Conservation (phyloP, 2,329 filamentous ascomycete genomes). For the Cercospora sojina region DNA sequence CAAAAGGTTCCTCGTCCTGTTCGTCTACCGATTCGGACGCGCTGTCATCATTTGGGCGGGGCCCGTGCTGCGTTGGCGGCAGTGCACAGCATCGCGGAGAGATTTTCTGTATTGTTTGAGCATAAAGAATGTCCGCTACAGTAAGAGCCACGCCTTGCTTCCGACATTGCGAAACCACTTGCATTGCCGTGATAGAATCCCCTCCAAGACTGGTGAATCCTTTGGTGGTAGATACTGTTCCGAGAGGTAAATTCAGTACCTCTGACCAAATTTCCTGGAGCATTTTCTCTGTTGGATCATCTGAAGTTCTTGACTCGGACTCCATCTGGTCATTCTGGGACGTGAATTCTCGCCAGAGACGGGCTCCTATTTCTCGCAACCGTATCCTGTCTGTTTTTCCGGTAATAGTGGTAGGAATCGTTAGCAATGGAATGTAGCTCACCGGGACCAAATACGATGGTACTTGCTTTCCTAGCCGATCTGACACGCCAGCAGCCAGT, state of each 20-base stretch:
- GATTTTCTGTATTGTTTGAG: not conserved
- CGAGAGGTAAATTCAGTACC: not conserved
- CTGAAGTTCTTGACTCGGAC: not conserved
- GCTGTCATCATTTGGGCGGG: not conserved
- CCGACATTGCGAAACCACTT: not conserved
- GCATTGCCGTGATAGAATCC: not conserved
- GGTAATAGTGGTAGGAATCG: not conserved
- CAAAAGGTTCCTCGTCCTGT: not conserved
- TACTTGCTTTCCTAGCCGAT: not conserved
- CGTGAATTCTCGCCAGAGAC: not conserved
- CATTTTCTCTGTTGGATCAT: not conserved
- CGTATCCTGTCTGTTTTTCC: not conserved
- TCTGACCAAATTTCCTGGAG: not conserved
- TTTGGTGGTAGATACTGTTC: not conserved
- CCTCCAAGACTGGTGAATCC: not conserved
- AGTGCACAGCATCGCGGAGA: not conserved
- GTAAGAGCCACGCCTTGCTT: not conserved
- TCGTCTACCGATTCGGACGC: too few relatives aligned
- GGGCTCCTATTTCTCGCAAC: not conserved
- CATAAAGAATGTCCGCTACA: not conserved
- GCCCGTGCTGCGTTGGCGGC: not conserved
- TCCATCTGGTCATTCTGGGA: not conserved
- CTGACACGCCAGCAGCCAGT: not conserved
- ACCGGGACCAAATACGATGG: not conserved
- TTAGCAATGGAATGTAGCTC: not conserved